Evolutionary conservation across 2,329 filamentous ascomycete genomes (phyloP), one percentile per base, ranked within the genome.

Genomic region (Simplicillium sp.): DNA sequence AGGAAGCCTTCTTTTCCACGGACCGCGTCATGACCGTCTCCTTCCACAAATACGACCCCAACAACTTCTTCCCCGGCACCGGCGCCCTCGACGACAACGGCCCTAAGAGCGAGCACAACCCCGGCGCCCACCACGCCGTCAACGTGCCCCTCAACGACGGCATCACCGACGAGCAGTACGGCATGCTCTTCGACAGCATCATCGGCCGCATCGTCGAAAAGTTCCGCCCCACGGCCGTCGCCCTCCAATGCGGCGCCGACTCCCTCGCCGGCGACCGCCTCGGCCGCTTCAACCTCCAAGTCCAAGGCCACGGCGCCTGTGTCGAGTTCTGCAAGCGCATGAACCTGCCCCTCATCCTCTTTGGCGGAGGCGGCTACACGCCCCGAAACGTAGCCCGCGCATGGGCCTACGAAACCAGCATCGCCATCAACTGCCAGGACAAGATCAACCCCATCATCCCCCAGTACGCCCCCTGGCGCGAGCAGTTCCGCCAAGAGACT

Each of bases 361-460:
- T 97, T 44, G 92, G 92, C 35, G 92, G 92, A 32, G 92, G 92
- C 42, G 92, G 92, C 20, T 98, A 98, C 64, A 98, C 92, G 12
- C 89, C 92, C 5, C 80, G 90, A 48, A 98, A 98, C 55, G 92
- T 98, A 7, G 92, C 92, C 34, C 84, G 92, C 40, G 88, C 90
- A 25, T 98, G 92, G 92, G 87, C 89, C 17, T 90, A 94, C 63
- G 92, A 98, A 66, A 98, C 92, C 11, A 84, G 85, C 45, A 87
- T 97, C 50, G 87, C 87, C 45, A 85, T 94, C 47, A 80, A 82
- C 50, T 80, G 80, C 43, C 73, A 84, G 45, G 72, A 83, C 47
- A 75, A 77, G 43, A 82, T 96, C 47, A 67, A 71, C 57, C 75
- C 83, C 14, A 73, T 78, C 11, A 82, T 97, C 20, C 90, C 92